These are phyloP conservation scores for Marsdenia floribunda DNA, from an alignment of 257 asterid genomes.

Conservation along the genomic window DNA sequence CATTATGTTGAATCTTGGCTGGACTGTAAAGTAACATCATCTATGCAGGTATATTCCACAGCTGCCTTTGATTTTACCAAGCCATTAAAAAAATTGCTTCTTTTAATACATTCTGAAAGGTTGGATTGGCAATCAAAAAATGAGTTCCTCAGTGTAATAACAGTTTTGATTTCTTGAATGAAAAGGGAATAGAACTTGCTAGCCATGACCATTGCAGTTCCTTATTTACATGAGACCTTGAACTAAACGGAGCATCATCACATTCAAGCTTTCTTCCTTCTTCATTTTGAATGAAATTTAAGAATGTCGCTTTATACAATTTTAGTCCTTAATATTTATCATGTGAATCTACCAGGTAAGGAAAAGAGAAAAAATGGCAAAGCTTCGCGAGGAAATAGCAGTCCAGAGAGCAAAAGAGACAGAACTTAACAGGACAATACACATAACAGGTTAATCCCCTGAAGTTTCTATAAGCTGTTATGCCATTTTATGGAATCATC, in stretches of 20 bases:
- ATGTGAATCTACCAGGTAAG: slow-evolving; percentile 40
- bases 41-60: not conserved
- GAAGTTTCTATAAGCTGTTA: not conserved
- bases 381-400: slow-evolving; percentile 85
- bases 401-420: slow-evolving; percentile 94
- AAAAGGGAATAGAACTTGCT: not conserved
- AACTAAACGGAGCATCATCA: not conserved
- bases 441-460: slow-evolving; percentile 57
- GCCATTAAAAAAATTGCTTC: not conserved
- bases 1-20: not conserved
- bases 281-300: not conserved
- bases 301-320: not conserved
- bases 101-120: not conserved
- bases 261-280: not conserved
- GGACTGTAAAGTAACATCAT: not conserved
- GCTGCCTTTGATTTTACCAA: not conserved
- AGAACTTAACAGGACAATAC: slow-evolving; percentile 84
- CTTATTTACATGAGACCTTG: not conserved
- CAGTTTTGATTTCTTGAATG: not conserved
- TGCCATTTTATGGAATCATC: slow-evolving; percentile 2
- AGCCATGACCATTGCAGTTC: not conserved
- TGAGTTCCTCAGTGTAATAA: not conserved
- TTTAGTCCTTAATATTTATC: slow-evolving; percentile 3
- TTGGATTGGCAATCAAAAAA: not conserved
- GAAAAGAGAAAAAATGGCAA: slow-evolving; percentile 79